phyloP scores from a whole-genome alignment of 257 asterid genomes.

The Capsicum chinense region DNA sequence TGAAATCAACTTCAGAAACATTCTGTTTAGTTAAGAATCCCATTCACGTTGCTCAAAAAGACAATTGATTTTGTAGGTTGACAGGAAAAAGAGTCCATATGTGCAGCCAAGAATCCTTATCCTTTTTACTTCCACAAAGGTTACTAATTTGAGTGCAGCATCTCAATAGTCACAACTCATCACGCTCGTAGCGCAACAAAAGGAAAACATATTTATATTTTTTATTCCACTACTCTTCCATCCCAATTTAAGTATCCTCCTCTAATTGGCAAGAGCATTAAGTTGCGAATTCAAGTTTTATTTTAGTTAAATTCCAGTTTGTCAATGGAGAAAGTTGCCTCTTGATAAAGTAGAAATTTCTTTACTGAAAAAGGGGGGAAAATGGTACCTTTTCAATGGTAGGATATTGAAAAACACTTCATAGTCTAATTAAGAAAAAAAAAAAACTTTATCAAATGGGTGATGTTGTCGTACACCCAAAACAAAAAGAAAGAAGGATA shows the following conservation, averaged over 20 bases:
- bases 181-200: background rate
- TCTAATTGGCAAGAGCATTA: slow-evolving; percentile 16
- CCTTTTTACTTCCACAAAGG: background rate
- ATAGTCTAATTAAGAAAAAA: background rate
- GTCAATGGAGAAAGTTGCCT: background rate
- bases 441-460: background rate
- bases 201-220: background rate
- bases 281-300: background rate
- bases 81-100: slow-evolving; percentile 13
- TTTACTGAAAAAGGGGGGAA: background rate
- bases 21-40: background rate
- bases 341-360: background rate
- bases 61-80: background rate
- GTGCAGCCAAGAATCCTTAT: slow-evolving; percentile 1
- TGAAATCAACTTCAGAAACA: background rate
- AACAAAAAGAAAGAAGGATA: too few relatives aligned
- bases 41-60: background rate
- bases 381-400: background rate
- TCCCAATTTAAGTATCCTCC: background rate
- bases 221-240: slow-evolving; percentile 17
- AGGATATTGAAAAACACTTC: background rate
- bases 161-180: slow-evolving; percentile 21
- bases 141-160: slow-evolving; percentile 21
- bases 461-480: too few relatives aligned
- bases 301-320: slow-evolving; percentile 22